Evolutionary conservation across 148 eudicot genomes (phyloP).

Genomic region (Rhododendron mucronatum): DNA sequence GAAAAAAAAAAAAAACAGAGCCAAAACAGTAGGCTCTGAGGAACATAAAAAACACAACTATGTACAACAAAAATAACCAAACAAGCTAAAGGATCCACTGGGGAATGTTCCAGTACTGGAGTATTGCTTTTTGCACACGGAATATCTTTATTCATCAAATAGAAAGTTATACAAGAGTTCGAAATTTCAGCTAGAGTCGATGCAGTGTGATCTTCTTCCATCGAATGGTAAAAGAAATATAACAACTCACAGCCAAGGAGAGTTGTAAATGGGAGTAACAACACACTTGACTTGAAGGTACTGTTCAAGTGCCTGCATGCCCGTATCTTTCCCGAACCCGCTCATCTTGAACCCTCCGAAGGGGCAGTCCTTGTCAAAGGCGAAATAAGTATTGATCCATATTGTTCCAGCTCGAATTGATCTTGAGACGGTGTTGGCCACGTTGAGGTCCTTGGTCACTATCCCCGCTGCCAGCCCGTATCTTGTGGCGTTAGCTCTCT

Average conservation of each 20-base stretch:
- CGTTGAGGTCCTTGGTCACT: constrained; percentile 61
- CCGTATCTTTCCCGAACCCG: constrained; percentile 68
- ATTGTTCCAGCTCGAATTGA: constrained; percentile 65
- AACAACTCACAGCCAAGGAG: constrained; percentile 49
- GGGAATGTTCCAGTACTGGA: too few relatives aligned
- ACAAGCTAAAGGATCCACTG: too few relatives aligned
- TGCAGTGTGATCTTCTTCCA: not conserved
- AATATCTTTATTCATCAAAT: not conserved
- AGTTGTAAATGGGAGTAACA: constrained; percentile 60
- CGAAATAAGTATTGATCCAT: constrained; percentile 79
- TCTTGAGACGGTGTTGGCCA: constrained; percentile 71
- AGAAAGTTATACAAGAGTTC: not conserved
- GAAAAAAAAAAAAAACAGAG: too few relatives aligned
- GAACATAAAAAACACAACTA: too few relatives aligned
- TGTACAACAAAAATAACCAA: too few relatives aligned
- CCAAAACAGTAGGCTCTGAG: too few relatives aligned
- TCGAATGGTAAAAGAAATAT: not conserved
- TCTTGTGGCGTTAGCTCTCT: constrained; percentile 55
- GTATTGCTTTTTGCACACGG: not conserved
- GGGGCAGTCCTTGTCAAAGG: constrained; percentile 53
- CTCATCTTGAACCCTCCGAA: constrained; percentile 86
- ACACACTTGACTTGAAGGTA: constrained; percentile 66
- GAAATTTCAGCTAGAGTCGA: not conserved
- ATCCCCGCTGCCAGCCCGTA: constrained; percentile 82
- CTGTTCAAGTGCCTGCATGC: constrained; percentile 52